Evolutionary conservation across 495 filamentous ascomycete genomes (phyloP), one percentile per base, ranked within the genome.

Genomic region (Annulohypoxylon bovei): DNA sequence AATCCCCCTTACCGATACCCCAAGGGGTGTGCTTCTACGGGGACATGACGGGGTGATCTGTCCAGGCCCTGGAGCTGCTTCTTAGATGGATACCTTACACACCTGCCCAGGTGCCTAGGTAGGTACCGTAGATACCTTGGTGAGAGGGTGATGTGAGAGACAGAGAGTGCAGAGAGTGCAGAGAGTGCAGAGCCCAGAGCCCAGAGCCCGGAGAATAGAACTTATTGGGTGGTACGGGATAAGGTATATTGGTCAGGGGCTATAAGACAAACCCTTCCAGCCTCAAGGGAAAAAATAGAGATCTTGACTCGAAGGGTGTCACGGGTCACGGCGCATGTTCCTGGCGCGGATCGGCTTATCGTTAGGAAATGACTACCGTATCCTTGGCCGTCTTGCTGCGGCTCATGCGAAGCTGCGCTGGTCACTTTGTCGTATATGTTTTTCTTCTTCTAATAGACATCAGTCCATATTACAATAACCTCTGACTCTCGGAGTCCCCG

Each of bases 191-290:
- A 49, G n/a, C n/a, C 14, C 0, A 18, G 9, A 40, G 35, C 22
- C 30, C 20, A 66, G 33, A 58, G n/a, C 20, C 42, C 70, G 65
- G 60, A 65, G 70, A 57, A 68, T 61, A 57, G 30, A 35, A 60
- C 42, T 63, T 68, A 67, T 72, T 72, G 39, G 70, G 70, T 72
- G 16, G 65, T 58, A 72, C 70, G 54, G 55, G 56, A 42, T 65
- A 39, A 61, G 39, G 39, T 64, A 67, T 72, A 72, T 72, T 72
- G 69, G 54, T 39, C 63, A 68, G 56, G 61, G 49, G 65, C 61
- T 56, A 65, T 68, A 68, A 72, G 70, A 72, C 70, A 72, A 68
- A 57, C 54, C 42, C 47, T 62, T 65, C 64, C 69, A 72, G 64
- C 69, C 64, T 72, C 64, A 63, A 58, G n/a, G 20, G 11, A 42